These are phyloP conservation scores for Geotrichum citri-aurantii DNA, from an alignment of 1,139 yeast species.

Conservation along the genomic window DNA sequence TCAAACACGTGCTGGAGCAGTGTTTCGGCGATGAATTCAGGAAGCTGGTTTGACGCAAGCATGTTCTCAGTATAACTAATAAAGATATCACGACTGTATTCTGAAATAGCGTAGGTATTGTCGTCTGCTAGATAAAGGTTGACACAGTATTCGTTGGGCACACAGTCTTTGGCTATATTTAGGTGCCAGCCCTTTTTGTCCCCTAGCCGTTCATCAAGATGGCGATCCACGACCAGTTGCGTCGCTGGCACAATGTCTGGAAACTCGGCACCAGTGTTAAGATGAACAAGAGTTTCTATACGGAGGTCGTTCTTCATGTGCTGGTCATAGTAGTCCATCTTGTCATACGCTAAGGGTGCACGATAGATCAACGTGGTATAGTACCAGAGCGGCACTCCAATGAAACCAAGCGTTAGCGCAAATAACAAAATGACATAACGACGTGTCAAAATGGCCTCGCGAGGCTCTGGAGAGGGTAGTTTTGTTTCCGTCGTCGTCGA, in stretches of 20 bases:
- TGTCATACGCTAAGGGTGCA: constrained; percentile 60
- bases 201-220: constrained; percentile 23
- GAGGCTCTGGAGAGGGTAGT: background rate
- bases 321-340: constrained; percentile 43
- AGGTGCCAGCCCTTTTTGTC: constrained; percentile 28
- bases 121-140: constrained; percentile 30
- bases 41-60: constrained; percentile 45
- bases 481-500: background rate
- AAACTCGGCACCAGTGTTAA: constrained; percentile 31
- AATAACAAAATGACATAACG: constrained; percentile 28
- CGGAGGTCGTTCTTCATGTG: constrained; percentile 38
- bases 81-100: constrained; percentile 41
- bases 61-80: constrained; percentile 39
- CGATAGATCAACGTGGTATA: constrained; percentile 67
- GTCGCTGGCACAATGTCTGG: constrained; percentile 44
- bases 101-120: constrained; percentile 34
- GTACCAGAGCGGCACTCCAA: constrained; percentile 77
- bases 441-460: constrained; percentile 1
- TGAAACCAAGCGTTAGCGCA: constrained; percentile 35
- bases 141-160: constrained; percentile 22
- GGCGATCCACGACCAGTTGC: constrained; percentile 39
- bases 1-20: constrained; percentile 45
- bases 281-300: constrained; percentile 53
- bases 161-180: constrained; percentile 9
- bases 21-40: constrained; percentile 55